phyloP scores from a whole-genome alignment of 768 basidiomycete genomes.

The Zangia roseola region DNA sequence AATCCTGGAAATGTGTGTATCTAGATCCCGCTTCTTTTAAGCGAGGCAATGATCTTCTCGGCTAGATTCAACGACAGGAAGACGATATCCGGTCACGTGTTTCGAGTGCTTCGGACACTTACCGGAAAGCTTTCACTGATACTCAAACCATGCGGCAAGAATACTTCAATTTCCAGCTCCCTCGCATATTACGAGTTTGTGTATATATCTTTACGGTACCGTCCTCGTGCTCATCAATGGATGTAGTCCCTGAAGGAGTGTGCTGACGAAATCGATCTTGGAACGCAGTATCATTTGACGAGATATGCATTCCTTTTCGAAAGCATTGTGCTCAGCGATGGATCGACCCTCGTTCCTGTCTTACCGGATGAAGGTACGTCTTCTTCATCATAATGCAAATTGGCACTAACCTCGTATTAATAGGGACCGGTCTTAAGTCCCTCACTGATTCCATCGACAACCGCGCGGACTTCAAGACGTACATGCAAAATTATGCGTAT shows the following conservation, averaged over 20 bases:
- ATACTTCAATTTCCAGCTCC: constrained; percentile 96
- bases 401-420: constrained; percentile 1
- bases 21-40: constrained; percentile 6
- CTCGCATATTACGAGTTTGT: constrained; percentile 86
- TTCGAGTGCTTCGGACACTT: constrained; percentile 83
- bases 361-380: constrained; percentile 62
- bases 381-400: not conserved
- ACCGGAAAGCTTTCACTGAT: constrained; percentile 86
- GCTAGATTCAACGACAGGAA: constrained; percentile 85
- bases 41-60: constrained; percentile 5
- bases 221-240: constrained; percentile 8
- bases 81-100: constrained; percentile 89
- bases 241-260: constrained; percentile 87
- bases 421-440: constrained; percentile 75
- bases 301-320: constrained; percentile 95
- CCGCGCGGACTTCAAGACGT: constrained; percentile 90
- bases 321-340: constrained; percentile 85
- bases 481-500: constrained; percentile 97
- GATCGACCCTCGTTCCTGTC: constrained; percentile 76
- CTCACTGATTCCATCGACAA: constrained; percentile 93
- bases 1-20: constrained; percentile 77
- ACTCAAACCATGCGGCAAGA: constrained; percentile 92
- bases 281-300: constrained; percentile 96
- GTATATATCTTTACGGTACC: not conserved
- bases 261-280: constrained; percentile 93